These are phyloP conservation scores for Claviceps monticola DNA, from an alignment of 2,329 filamentous ascomycete genomes.

Conservation along the genomic window DNA sequence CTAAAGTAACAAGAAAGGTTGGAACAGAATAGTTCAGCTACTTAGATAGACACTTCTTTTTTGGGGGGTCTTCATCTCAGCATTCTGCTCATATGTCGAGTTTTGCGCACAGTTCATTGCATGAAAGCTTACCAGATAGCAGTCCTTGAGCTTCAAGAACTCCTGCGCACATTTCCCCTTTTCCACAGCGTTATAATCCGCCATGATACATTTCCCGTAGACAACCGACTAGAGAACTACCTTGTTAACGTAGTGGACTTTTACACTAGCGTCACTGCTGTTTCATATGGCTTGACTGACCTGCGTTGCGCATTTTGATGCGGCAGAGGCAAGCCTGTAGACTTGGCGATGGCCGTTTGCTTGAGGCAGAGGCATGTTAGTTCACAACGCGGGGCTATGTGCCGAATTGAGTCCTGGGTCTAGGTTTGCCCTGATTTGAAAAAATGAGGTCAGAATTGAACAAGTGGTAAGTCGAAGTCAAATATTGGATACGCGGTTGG, in stretches of 20 bases:
- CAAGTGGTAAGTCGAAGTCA: too few species aligned
- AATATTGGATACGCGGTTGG: too few species aligned
- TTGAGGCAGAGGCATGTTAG: slow-evolving; percentile 1
- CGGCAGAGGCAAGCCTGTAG: slow-evolving; percentile 39
- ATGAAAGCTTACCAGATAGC: slow-evolving; percentile 54
- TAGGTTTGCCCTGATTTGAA: too few species aligned
- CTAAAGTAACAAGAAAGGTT: too few species aligned
- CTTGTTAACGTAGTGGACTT: neutral
- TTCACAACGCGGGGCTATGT: neutral
- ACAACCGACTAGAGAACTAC: slow-evolving; percentile 47
- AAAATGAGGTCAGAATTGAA: too few species aligned
- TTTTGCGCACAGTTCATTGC: neutral
- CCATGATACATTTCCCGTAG: slow-evolving; percentile 84
- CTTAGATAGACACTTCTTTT: neutral
- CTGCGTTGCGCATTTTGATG: slow-evolving; percentile 41
- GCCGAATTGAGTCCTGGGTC: neutral
- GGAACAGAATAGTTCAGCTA: too few species aligned
- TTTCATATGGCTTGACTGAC: slow-evolving; percentile 18
- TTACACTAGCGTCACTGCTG: neutral
- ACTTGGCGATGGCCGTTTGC: slow-evolving; percentile 29
- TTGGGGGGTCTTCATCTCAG: slow-evolving; percentile 15
- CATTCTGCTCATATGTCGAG: neutral
- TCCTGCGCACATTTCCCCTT: slow-evolving; percentile 81
- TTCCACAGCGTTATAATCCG: slow-evolving; percentile 77
- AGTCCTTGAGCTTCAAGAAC: slow-evolving; percentile 76